Conservation (phyloP, 805 yeast species). For the Schwanniomyces pseudopolymorphus region DNA sequence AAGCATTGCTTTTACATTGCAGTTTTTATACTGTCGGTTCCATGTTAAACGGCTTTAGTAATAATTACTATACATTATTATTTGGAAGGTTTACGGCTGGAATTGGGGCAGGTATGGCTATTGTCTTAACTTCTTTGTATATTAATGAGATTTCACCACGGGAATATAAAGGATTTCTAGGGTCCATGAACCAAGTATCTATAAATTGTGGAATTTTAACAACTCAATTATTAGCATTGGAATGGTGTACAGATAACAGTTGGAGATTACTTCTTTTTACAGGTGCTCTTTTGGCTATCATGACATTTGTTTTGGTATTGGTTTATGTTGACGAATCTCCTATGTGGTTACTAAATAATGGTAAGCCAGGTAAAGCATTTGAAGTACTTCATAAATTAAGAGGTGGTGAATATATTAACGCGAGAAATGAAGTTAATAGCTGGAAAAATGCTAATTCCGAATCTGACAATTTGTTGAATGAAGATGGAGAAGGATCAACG, state of each 20-base stretch:
- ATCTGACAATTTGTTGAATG: constrained; percentile 1
- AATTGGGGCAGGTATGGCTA: constrained; percentile 80
- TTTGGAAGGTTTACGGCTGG: constrained; percentile 81
- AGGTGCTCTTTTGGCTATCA: constrained; percentile 55
- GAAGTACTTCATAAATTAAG: constrained; percentile 34
- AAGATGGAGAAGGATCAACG: constrained; percentile 7
- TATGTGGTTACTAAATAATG: constrained; percentile 66
- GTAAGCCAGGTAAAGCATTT: constrained; percentile 43
- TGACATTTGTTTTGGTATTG: constrained; percentile 42
- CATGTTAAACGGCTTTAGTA: constrained; percentile 51
- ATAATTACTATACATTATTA: constrained; percentile 42
- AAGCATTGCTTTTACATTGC: constrained; percentile 51
- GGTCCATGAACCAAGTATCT: constrained; percentile 86
- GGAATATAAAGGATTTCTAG: constrained; percentile 69
- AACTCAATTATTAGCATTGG: constrained; percentile 73
- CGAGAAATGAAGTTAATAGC: constrained; percentile 36
- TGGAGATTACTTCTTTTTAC: constrained; percentile 76
- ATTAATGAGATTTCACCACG: constrained; percentile 80
- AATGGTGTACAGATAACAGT: constrained; percentile 58
- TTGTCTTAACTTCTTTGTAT: constrained; percentile 82
- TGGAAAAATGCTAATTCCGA: constrained; percentile 22
- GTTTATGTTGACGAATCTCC: constrained; percentile 72
- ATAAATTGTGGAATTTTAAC: constrained; percentile 81
- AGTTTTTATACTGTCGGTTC: constrained; percentile 62
- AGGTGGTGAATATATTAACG: constrained; percentile 36